Base-by-base conservation (phyloP, 768 basidiomycete species). In the Lactifluus echinatus region DNA sequence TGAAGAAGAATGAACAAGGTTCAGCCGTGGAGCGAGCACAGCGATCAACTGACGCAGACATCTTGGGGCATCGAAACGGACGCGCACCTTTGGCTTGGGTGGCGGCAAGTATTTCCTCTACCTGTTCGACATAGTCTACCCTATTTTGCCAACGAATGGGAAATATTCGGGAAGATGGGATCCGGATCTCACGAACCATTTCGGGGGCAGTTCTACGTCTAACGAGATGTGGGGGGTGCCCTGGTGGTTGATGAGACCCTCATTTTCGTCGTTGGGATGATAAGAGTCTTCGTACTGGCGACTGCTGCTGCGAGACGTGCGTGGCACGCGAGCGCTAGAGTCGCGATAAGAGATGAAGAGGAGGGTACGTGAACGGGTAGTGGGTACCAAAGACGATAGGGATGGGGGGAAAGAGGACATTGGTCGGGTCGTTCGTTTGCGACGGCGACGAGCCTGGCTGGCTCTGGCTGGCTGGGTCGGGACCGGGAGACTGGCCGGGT, bases 301-400 rank as follows among this genome's bases (percentile, higher is more conserved):
- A 60, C 69, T 57, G 28, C 69, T 57, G 28, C 66, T 67, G 52
- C 67, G 71, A 24, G 71, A 67, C 14, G 72, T 63, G 47, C 74
- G 73, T 6, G 78, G 73, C 39, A 73, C 73, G 50, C 79, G 72
- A 17, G 79, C 75, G 44, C 76, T 76, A 4, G 91, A 90, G 73
- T 94, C 89, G 59, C 95, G 81, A 72, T 89, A 93, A 6, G 93
- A 95, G 59, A 94, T 85, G 72, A 97, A 98, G 65, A 97, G 81
- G 53, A 91, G 81, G 2, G 95, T 97, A 46, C 95, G 73, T 1
- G 90, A 93, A 64, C 95, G 85, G 34, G 88, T 92, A 39, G 83
- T 80, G 40, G 74, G 74, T 15, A 53, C 17, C 19, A 34, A 21
- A 7, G 55, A 68, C 33, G 71, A 64, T 48, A 68, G 62, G 42